Base-by-base conservation (phyloP, 306 rosid species). In the Fagus crenata region DNA sequence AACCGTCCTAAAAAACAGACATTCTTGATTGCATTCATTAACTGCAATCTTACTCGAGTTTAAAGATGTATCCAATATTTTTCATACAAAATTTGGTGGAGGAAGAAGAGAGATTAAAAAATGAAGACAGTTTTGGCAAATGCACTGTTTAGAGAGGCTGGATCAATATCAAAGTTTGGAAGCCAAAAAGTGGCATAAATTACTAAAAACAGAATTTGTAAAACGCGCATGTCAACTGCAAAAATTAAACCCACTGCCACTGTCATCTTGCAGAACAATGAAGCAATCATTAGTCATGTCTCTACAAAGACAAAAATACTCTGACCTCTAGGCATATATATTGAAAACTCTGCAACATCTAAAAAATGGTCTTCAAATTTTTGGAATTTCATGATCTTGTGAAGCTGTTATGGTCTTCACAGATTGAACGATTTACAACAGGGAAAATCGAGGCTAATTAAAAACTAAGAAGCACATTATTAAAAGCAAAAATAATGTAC, bases 401-500 rank as follows among this genome's bases (percentile, higher is more conserved):
- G 9, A 17, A 36, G 32, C 71, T 39, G 49, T 18, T 39, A 3
- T 17, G 6, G 71, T n/a, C 18, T 15, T 39, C 71, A 1, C 33
- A 5, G 0, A 7, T 39, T 67, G 49, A 37, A n/a, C 7, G 31
- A 65, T 37, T 65, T 65, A 7, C 49, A 17, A 39, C 49, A 58
- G 68, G 18, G 68, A 14, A 61, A 17, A 32, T 58, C 3, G 28
- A 59, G 37, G 17, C 65, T 22, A 63, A 63, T 40, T 41, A 74
- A 69, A 39, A 11, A 67, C 4, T 36, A 67, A 64, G 39, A 2
- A 67, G 11, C 31, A 54, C 13, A 65, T 36, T 36, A 73, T 12
- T 11, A 3, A 37, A 69, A 80, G 51, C 15, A 49, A 43, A 71
- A 49, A 9, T 46, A 5, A 55, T 46, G 59, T 59, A 76, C 84